phyloP scores from a whole-genome alignment of 805 yeast genomes.

The Nakazawaea sp. region DNA sequence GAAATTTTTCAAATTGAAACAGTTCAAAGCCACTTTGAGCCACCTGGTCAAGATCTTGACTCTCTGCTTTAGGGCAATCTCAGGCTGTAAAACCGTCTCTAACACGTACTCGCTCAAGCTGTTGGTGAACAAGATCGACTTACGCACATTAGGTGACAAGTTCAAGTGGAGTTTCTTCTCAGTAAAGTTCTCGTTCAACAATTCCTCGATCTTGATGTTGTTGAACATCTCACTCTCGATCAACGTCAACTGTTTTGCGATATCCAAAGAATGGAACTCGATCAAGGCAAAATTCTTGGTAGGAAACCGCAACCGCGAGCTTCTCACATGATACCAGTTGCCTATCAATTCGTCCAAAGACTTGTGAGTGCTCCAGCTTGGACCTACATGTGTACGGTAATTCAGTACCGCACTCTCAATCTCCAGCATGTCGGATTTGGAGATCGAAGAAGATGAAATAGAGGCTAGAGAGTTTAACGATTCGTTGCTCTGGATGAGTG shows the following conservation, averaged over 20 bases:
- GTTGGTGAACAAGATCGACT: constrained; percentile 62
- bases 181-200: constrained; percentile 57
- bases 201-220: constrained; percentile 55
- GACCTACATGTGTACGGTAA: constrained; percentile 3
- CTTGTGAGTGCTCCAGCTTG: constrained; percentile 13
- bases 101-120: constrained; percentile 64
- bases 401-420: neutral
- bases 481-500: constrained; percentile 9
- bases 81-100: constrained; percentile 58
- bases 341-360: constrained; percentile 29
- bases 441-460: constrained; percentile 2
- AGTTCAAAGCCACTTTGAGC: constrained; percentile 68
- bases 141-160: constrained; percentile 56
- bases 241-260: constrained; percentile 71
- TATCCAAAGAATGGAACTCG: constrained; percentile 62
- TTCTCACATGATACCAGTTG: constrained; percentile 44
- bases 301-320: constrained; percentile 51
- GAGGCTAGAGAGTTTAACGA: constrained; percentile 9
- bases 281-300: constrained; percentile 45
- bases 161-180: constrained; percentile 51
- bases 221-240: constrained; percentile 66
- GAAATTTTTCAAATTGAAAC: constrained; percentile 67
- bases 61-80: constrained; percentile 40
- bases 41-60: constrained; percentile 54
- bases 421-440: constrained; percentile 5